Evolutionary conservation across 768 basidiomycete species (phyloP), one percentile per base, ranked within the genome.

Genomic region (Hemileccinum rubropunctum): DNA sequence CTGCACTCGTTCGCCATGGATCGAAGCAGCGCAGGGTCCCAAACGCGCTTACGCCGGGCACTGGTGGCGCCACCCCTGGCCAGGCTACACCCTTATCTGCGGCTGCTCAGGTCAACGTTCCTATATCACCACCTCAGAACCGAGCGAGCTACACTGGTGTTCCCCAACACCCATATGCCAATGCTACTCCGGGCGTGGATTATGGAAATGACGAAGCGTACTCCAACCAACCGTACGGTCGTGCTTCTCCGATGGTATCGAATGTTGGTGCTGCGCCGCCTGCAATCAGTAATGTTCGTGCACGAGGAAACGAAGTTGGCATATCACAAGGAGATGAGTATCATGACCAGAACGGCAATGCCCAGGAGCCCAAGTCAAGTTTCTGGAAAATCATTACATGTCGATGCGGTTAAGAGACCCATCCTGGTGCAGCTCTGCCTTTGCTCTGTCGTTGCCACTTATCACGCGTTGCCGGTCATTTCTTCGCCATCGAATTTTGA

Each of bases 211-310:
- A 89, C 37, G 87, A 86, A 54, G 71, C 72, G 21, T 84, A 80
- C 58, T 76, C 74, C 39, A 69, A 79, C 56, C 79, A 78, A 60
- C 78, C 73, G 48, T 91, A 91, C 59, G 86, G 86, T n/a, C 81
- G 87, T 45, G 78, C 81, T 26, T 91, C 89, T 35, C 89, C 88
- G 15, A 92, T 92, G 89, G 79, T 89, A 47, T 79, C 86, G 23
- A 82, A 75, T 45, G 76, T 81, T 40, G 80, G 78, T 36, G 83
- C 82, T 34, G 86, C 78, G 27, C 84, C 84, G 47, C 86, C 85
- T 23, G 86, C 86, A 28, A 68, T 90, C 54, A 88, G 82, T 68
- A 79, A 81, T 58, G 79, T 86, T 50, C 82, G 87, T 45, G 88
- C 85, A 48, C 73, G 76, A 59, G 86, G 74, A 46, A 88, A 84